Base-by-base conservation (phyloP, 345 rosid genomes). In the Linum usitatissimum region DNA sequence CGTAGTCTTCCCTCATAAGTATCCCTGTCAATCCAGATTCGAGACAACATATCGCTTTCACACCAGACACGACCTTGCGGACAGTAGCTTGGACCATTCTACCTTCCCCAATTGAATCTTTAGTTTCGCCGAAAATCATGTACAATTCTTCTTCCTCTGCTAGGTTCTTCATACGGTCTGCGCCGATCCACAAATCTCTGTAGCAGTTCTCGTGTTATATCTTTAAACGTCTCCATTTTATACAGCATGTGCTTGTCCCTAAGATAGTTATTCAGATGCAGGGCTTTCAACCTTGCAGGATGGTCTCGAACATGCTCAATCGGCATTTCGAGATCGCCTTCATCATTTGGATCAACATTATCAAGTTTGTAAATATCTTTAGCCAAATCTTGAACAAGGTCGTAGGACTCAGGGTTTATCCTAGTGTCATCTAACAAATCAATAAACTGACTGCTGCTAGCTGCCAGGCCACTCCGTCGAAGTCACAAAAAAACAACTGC, bases 341-440 rank as follows among this genome's bases (percentile, higher is more conserved):
- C 99, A 66, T 90, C 97, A 72, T 83, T 84, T 68, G 81, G 68
- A 55, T 87, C 97, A 75, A 86, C 90, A 40, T 78, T 80, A 76
- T 84, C 87, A 66, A 73, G 71, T 66, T 86, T 84, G 70, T 80
- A 93, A 55, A 90, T 82, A 78, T 78, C 94, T 71, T 86, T 90
- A 1, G 99, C 97, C 85, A 93, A 73, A 76, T 94, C 97, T 61
- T 84, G 92, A 0, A 96, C 99, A 56, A 86, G 87, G 45, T 76
- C 74, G 76, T 86, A 94, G 59, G 97, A 94, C 73, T 94, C 97
- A 0, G 99, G 99, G 77, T 94, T 94, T 70, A 94, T 94, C 74
- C 99, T 77, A 21, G 99, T 94, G 72, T 90, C 99, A 80, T 94
- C 99, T 76, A 94, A 73, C 70, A 90, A 80, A 75, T 94, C 99